Percentiles rank a stretch among this genome's conserved stretches.
These are phyloP conservation scores for Inosperma sp. DNA, from an alignment of 768 basidiomycete genomes.

Conservation along the genomic window DNA sequence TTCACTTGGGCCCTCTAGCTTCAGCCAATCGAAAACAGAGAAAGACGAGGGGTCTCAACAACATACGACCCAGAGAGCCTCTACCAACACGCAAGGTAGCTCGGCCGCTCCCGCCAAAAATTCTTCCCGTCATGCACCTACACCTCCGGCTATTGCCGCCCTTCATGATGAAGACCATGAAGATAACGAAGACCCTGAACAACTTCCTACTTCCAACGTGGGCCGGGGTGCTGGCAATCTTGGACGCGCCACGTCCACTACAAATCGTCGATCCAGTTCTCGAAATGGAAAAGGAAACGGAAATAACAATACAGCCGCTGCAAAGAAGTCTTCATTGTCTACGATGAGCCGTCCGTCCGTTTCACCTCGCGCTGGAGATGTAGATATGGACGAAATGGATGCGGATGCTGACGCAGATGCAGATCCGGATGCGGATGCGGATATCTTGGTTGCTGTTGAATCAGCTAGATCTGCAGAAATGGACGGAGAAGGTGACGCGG, in stretches of 20 bases:
- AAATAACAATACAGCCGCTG: conserved; percentile 2
- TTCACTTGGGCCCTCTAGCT: conserved; percentile 14
- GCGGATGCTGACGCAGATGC: conserved; percentile 29
- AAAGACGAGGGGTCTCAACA: conserved; percentile 2
- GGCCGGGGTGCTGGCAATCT: conserved; percentile 23
- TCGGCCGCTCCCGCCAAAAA: not conserved
- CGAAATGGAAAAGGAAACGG: conserved; percentile 7
- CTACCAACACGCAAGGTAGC: not conserved
- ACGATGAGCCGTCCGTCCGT: conserved; percentile 8
- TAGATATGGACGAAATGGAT: conserved; percentile 24
- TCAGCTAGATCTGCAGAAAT: conserved; percentile 13
- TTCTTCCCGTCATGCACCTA: conserved; percentile 13
- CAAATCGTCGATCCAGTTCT: conserved; percentile 5
- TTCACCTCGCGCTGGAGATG: conserved; percentile 12
- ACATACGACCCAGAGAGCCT: too few relatives aligned
- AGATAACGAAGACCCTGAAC: conserved; percentile 21
- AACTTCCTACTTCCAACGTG: conserved; percentile 27
- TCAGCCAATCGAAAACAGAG: conserved; percentile 3
- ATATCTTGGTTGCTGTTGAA: conserved; percentile 28
- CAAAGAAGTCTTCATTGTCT: conserved; percentile 18
- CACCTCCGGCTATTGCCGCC: conserved; percentile 24
- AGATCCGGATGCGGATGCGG: conserved; percentile 33
- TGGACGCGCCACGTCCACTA: conserved; percentile 1
- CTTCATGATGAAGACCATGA: conserved; percentile 19
- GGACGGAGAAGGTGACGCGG: conserved; percentile 24